Base-by-base conservation (phyloP, 2,329 filamentous ascomycete genomes). In the Xylaria hypoxylon region DNA sequence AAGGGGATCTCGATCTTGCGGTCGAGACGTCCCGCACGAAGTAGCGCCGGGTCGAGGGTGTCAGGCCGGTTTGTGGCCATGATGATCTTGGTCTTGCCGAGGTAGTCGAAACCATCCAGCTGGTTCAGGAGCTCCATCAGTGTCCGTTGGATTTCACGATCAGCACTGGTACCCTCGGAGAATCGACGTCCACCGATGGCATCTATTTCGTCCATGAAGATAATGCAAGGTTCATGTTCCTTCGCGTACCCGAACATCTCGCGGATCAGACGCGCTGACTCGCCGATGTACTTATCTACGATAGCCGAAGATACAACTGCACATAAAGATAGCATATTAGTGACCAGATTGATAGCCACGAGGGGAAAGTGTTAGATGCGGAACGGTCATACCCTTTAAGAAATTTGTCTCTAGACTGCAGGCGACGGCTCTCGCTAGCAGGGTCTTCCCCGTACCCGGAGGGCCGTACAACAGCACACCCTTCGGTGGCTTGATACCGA, bases 121-220 rank as follows among this genome's bases (percentile, higher is more conserved):
- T 99, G 96, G 82, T 99, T 99, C 69, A 99, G 90, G 62, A 99
- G 87, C 81, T 99, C 96, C 96, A 99, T 99, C 67, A 99, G 85
- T 40, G 96, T 99, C 77, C 96, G 91, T 83, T 99, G 96, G 74
- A 99, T 99, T 81, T 99, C 96, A 77, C 96, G 91, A 83, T 99
- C 96, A 57, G 96, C 96, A 67, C 94, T 97, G 58, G 96, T 99
- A 73, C 96, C 96, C 80, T 99, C 96, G 0, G 93, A 97, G 82
- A 99, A 99, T 75, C 96, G 89, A 75, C 96, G 89, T 70, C 96
- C 96, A 79, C 96, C 96, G 77, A 99, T 99, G 77, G 96, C 96
- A 78, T 99, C 96, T 78, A 99, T 99, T 83, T 99, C 96, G 85
- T 99, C 96, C 96, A 99, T 99, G 87, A 99, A 99, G 82, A 99